These are phyloP conservation scores for Chlamydomonas eustigma DNA, from an alignment of 139 green algal species.

Conservation along the genomic window DNA sequence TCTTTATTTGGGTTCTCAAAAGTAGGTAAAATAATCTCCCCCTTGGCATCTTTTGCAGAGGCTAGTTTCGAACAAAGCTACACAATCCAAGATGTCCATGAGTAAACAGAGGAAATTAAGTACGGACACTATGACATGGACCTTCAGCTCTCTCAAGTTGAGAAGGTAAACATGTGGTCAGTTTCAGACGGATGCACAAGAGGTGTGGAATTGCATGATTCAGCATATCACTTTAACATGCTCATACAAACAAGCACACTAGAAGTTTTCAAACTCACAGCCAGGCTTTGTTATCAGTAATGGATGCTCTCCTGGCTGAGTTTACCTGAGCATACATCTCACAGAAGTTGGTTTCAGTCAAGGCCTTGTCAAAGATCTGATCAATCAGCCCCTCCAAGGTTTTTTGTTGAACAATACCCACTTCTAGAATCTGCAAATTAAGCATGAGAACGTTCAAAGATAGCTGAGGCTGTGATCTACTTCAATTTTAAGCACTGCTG, in stretches of 20 bases:
- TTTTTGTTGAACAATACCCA: constrained; percentile 70
- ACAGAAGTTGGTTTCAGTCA: constrained; percentile 92
- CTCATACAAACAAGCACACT: too few species aligned
- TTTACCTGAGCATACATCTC: constrained; percentile 90
- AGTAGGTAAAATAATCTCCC: constrained; percentile 1
- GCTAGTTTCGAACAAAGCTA: constrained; percentile 4
- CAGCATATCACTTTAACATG: too few species aligned
- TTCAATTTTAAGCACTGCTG: too few species aligned
- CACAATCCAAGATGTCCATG: neutral
- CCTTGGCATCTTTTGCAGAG: constrained; percentile 4
- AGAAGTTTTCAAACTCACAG: too few species aligned
- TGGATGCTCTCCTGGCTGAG: constrained; percentile 53
- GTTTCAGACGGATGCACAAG: too few species aligned
- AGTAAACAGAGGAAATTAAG: too few species aligned
- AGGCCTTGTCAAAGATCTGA: constrained; percentile 97
- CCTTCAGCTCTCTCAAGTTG: too few species aligned
- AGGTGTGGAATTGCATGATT: neutral
- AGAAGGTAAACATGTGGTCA: too few species aligned
- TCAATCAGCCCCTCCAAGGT: constrained; percentile 83
- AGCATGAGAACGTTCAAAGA: too few species aligned
- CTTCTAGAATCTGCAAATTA: constrained; percentile 68
- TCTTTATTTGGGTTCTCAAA: neutral
- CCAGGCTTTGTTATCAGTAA: too few species aligned
- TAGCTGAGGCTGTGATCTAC: too few species aligned
- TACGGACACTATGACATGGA: too few species aligned